Base-by-base conservation (phyloP, 2,329 filamentous ascomycete species). In the Clonostachys sp. region DNA sequence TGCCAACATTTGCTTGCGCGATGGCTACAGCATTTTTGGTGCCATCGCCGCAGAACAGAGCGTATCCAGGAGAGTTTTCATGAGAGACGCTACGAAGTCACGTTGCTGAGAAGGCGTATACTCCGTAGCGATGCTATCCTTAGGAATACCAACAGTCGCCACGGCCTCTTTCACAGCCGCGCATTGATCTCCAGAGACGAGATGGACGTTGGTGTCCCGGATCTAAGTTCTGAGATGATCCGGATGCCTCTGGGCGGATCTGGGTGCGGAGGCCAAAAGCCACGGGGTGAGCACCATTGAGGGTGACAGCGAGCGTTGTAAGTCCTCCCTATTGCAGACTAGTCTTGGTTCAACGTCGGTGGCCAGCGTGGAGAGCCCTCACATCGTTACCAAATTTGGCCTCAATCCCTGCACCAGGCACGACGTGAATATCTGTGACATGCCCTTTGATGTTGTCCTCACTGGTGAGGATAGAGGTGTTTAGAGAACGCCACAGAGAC, bases 1-100 rank as follows among this genome's bases (percentile, higher is more conserved):
- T 68, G 34, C 81, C 82, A 14, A 86, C 68, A 39, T 75, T 68
- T 24, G 83, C 80, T 54, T 79, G 74, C 5, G 80, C 75, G 5
- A 86, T 69, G 2, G 81, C 82, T 5, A 77, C 69, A 1, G 82
- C 79, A 55, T 86, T 81, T 55, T 85, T 86, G 7, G 79, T 82
- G 9, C 83, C 82, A 53, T 86, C 81, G 34, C 83, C 81, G 39
- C 75, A 70, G 62, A 86, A 85, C 48, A 84, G 63, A 46, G 81
- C 71, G 17, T 45, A 34, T 17, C 30, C 40, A 48, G 30, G 54
- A 58, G n/a, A 51, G 46, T 54, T 17, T 54, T 49, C 45, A 70
- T 64, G 43, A 75, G 61, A 2, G 47, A 48, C 45, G 66, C 60
- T 45, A 84, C 63, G 57, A 83, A 84, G 3, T 64, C 58, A 20